Evolutionary conservation across 78 protist genomes (phyloP).

Genomic region (Emiliania huxleyi): DNA sequence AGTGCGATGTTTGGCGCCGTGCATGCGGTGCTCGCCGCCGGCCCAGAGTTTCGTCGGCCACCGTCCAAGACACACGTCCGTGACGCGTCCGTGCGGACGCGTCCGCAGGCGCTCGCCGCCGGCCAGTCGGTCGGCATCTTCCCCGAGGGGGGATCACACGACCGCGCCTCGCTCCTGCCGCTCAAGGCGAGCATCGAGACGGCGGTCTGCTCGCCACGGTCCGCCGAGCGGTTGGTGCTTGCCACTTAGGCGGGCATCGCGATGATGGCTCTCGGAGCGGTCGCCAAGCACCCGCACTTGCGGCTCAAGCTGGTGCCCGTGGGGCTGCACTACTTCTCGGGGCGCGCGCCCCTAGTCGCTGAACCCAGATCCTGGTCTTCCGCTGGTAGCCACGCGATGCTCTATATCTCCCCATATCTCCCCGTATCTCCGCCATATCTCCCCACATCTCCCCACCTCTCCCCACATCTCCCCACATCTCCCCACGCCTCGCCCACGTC

Average conservation of each 20-base stretch:
- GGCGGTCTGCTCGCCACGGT: not conserved
- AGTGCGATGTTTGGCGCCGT: not conserved
- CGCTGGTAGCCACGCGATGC: too few species aligned
- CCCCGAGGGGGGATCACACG: conserved; percentile 67
- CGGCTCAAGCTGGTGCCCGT: conserved; percentile 30
- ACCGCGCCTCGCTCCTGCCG: conserved; percentile 38
- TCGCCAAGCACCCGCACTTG: not conserved
- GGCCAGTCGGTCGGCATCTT: conserved; percentile 52
- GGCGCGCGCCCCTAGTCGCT: too few species aligned
- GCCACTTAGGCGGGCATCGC: conserved; percentile 35
- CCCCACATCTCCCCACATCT: too few species aligned
- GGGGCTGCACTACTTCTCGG: conserved; percentile 51
- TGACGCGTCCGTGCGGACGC: too few species aligned
- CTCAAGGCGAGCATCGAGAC: conserved; percentile 25
- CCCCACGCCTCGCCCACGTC: too few species aligned
- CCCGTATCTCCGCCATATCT: too few species aligned
- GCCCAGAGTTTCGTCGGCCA: too few species aligned
- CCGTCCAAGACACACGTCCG: too few species aligned
- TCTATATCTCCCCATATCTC: too few species aligned
- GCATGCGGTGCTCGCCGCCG: not conserved
- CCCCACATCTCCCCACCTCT: too few species aligned
- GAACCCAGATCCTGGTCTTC: too few species aligned
- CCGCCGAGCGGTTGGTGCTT: not conserved
- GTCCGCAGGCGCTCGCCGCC: not conserved
- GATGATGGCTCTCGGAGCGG: conserved; percentile 24